Conservation (phyloP, 164 flowering plant genomes). For the Umbilicus rupestris region DNA sequence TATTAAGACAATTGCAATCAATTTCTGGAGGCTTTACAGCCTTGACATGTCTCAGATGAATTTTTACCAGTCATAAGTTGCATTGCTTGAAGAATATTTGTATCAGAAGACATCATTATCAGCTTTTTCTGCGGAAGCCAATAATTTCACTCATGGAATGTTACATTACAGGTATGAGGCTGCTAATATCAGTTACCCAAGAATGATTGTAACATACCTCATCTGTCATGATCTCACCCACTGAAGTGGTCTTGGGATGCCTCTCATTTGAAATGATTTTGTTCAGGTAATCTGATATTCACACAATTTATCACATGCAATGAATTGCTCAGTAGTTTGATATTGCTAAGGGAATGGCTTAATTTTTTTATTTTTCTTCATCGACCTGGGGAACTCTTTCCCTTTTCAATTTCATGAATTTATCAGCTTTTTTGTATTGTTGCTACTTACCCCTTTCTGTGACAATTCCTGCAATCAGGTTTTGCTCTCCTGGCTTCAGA, state of each 20-base stretch:
- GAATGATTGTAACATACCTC: constrained; percentile 39
- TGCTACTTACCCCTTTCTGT: constrained; percentile 67
- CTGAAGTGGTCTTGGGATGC: constrained; percentile 48
- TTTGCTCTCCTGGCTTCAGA: constrained; percentile 59
- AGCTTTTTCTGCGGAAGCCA: constrained; percentile 47
- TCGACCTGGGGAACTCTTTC: background rate
- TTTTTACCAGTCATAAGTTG: constrained; percentile 70
- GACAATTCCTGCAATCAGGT: constrained; percentile 64
- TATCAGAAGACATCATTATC: constrained; percentile 66
- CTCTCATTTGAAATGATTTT: constrained; percentile 63
- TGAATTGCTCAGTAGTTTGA: constrained; percentile 7
- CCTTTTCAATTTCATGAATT: background rate
- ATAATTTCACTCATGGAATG: background rate
- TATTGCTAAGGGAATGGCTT: background rate
- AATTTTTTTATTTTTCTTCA: background rate
- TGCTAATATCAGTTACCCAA: background rate
- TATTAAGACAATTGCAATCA: background rate
- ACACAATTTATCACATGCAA: background rate
- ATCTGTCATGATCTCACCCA: constrained; percentile 81
- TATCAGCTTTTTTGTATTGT: background rate
- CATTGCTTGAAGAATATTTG: constrained; percentile 80
- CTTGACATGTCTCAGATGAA: background rate
- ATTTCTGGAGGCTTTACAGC: background rate
- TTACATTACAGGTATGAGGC: background rate
- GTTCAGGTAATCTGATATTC: constrained; percentile 49